Evolutionary conservation across 2,329 filamentous ascomycete genomes (phyloP), one percentile per base, ranked within the genome.

Genomic region (Arthrobotrys megalospora): DNA sequence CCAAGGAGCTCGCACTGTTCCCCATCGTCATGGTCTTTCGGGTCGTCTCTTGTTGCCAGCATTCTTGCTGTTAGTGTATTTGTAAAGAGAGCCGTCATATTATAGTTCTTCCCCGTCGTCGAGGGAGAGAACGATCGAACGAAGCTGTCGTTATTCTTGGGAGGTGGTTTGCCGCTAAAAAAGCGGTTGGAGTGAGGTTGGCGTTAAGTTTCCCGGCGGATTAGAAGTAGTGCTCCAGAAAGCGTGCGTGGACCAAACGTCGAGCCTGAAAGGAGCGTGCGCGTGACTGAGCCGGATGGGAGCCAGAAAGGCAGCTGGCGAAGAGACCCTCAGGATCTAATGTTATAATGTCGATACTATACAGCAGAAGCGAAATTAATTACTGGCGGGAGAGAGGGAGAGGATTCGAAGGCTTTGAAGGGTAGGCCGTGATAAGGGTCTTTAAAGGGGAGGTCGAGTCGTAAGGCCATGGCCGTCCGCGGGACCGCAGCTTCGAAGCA

Each of bases 1-100:
- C 96, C 96, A 1, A 99, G 88, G 8, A 99, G 88, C 80, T 91
- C 89, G 84, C 96, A 99, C 85, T 97, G 93, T 81, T 92, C 93
- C 64, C 88, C 88, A 36, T 89, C 86, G 16, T 77, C 73, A 52
- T 79, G 76, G 41, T 73, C 76, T 48, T 62, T 60, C 38, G 62
- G 60, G 16, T 73, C 60, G 24, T 64, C 43, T 34, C 73, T 50
- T 41, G 66, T 19, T 14, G 50, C 53, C 52, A 77, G 73, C 73
- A 77, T 71, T 28, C 66, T 70, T 41, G 41, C 36, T 5, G 55
- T 5, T 41, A 64, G 38, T 6, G 65, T 65, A 11, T 45, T 47
- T 21, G 64, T 43, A 52, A 60, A 43, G 34, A 58, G 19, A 24
- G 53, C 19, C 62, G 62, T 52, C 43, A 48, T 52, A 32, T 69